Evolutionary conservation across 345 rosid species (phyloP), one percentile per base, ranked within the genome.

Genomic region (Zanthoxylum bungeanum): DNA sequence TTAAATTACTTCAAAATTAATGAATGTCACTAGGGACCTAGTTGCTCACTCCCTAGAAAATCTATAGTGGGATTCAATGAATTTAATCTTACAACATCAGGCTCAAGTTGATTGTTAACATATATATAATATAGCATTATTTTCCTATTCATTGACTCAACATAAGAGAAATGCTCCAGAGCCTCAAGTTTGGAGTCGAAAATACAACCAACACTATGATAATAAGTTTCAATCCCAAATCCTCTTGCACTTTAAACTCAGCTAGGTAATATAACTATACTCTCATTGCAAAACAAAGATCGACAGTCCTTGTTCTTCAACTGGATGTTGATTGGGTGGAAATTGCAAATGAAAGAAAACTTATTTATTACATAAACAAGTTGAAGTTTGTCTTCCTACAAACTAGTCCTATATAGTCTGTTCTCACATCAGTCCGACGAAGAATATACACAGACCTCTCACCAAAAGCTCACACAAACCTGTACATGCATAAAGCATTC

Each of bases 401-500:
- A n/a, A n/a, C 42, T 11, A 40, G 34, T 60, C 52, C 28, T 24
- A 36, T 21, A 9, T 34, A 50, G 44, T 46, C 56, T n/a, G 34
- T 50, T 37, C 37, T 46, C 21, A 42, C 55, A 65, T 60, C 50
- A 7, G 70, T 52, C 34, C 24, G 37, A 65, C 1, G 14, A 34
- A 57, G 10, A 60, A 9, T 53, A 62, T 58, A 6, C 40, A 68
- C 49, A 75, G 17, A 12, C 5, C 62, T 14, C 68, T 39, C 37
- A 60, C 5, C 42, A 50, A 33, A 63, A 52, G 22, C 52, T 30
- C 16, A 36, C 27, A 12, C 9, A 5, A 49, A 77, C 39, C 79
- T 77, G 77, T 78, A 74, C 73, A 69, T 10, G 52, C 19, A 49
- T 14, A 27, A 61, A 59, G 27, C 31, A 52, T 16, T 65, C 58